Base-by-base conservation (phyloP, 2,329 filamentous ascomycete genomes). In the Cytospora chrysosperma region DNA sequence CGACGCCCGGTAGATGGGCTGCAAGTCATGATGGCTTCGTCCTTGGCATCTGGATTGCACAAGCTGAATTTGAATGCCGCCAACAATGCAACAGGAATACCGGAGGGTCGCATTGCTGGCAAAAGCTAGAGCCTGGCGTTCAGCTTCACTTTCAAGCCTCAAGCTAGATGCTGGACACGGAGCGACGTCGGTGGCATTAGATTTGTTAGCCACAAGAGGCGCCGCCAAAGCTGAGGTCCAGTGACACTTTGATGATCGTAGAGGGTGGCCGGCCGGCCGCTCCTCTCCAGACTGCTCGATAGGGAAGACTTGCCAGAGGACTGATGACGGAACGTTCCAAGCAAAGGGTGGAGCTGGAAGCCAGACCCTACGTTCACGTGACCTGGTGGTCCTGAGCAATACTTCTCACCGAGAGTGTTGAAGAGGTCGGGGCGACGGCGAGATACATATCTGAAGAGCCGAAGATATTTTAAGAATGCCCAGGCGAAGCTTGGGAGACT, bases 181-280 rank as follows among this genome's bases (percentile, higher is more conserved):
- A 26, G 49, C 21, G 51, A 61, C 54, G 59, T 61, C 59, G 59
- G 59, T 43, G 34, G 32, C 55, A 61, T 49, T 61, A 19, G 6
- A 50, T 17, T 34, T 10, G 30, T 49, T 30, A 9, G 52, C 43
- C 12, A 27, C 24, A 37, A 55, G 27, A 49, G 28, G 49, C 37
- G 54, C 27, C 50, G 58, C 30, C 51, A 21, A 47, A 24, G 9
- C 19, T 43, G 40, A 43, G n/a, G 43, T 24, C 21, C 19, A 24
- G n/a, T 43, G 50, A 54, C 51, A n/a, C 51, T 50, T 61, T 53
- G 24, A 30, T 34, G 21, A 26, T 55, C 27, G 47, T 15, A 54
- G 58, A 60, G 47, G 58, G 58, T 60, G 34, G 34, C 28, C 32
- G 26, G 43, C 58, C 34, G 47, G 37, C 32, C 32, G 32, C 15